A percentile compares a stretch with the other conserved stretches of the same genome.
These are phyloP conservation scores for Xylaria bambusicola DNA, from an alignment of 495 filamentous ascomycete species.

Conservation along the genomic window DNA sequence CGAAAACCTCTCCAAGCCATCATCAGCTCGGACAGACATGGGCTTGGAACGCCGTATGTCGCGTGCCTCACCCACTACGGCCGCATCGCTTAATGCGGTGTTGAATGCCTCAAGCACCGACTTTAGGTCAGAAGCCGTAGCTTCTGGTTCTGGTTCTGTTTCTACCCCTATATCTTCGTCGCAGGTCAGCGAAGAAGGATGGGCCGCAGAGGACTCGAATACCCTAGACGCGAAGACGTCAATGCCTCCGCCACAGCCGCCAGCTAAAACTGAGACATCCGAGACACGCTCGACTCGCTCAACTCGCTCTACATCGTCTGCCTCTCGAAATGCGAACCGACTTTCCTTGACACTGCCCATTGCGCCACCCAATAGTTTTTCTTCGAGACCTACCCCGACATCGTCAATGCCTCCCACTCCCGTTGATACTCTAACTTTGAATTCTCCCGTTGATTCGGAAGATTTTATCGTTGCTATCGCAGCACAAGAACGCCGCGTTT, in stretches of 20 bases:
- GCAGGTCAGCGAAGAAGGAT: conserved; percentile 23
- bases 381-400: conserved; percentile 46
- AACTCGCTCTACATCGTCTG: conserved; percentile 54
- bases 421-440: conserved; percentile 38
- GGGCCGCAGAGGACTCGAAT: conserved; percentile 22
- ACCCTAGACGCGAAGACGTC: conserved; percentile 24
- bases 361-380: conserved; percentile 41
- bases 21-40: conserved; percentile 26
- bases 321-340: conserved; percentile 68
- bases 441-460: conserved; percentile 65
- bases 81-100: conserved; percentile 36
- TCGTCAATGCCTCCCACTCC: conserved; percentile 51
- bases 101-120: conserved; percentile 28
- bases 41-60: conserved; percentile 27
- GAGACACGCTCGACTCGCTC: conserved; percentile 55
- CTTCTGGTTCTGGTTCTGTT: conserved; percentile 22
- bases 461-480: conserved; percentile 87
- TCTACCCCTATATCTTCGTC: conserved; percentile 16
- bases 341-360: conserved; percentile 82
- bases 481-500: conserved; percentile 86
- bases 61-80: conserved; percentile 23
- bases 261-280: conserved; percentile 26
- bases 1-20: conserved; percentile 19
- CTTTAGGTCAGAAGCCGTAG: conserved; percentile 18
- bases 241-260: conserved; percentile 27